Conservation (phyloP, 805 yeast species). For the Tetrapisispora iriomotensis region DNA sequence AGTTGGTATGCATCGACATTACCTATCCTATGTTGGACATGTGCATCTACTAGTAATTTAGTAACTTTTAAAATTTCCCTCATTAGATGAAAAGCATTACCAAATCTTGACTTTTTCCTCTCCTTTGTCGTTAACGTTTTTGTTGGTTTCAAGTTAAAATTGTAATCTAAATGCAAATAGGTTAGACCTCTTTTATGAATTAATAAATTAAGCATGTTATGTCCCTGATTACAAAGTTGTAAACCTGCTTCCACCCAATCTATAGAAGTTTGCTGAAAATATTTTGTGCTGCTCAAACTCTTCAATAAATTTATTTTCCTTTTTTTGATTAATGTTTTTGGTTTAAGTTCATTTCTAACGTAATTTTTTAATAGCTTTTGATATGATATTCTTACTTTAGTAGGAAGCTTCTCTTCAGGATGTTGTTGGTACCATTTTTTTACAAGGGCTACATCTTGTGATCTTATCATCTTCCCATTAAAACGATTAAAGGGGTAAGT, state of each 20-base stretch:
- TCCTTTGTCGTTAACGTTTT: slow-evolving; percentile 94
- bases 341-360: slow-evolving; percentile 63
- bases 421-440: slow-evolving; percentile 75
- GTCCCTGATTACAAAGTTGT: slow-evolving; percentile 88
- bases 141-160: slow-evolving; percentile 91
- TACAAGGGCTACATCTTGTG: slow-evolving; percentile 80
- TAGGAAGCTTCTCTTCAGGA: slow-evolving; percentile 51
- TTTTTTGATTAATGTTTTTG: slow-evolving; percentile 32
- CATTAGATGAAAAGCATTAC: slow-evolving; percentile 89
- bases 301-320: slow-evolving; percentile 52
- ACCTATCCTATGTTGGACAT: slow-evolving; percentile 83
- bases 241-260: slow-evolving; percentile 99
- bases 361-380: slow-evolving; percentile 75
- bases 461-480: slow-evolving; percentile 62
- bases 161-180: slow-evolving; percentile 87
- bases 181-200: slow-evolving; percentile 88
- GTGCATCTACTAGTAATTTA: slow-evolving; percentile 85
- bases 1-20: slow-evolving; percentile 86
- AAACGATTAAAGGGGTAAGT: slow-evolving; percentile 78
- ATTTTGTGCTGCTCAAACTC: slow-evolving; percentile 67
- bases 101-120: slow-evolving; percentile 89
- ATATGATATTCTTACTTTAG: slow-evolving; percentile 76
- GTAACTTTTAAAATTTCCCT: slow-evolving; percentile 80
- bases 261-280: slow-evolving; percentile 80
- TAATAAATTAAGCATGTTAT: slow-evolving; percentile 80